A percentile compares a stretch with the other conserved stretches of the same genome.
Conservation (phyloP, 139 green algal species). For the Chlamydomonas incerta region DNA sequence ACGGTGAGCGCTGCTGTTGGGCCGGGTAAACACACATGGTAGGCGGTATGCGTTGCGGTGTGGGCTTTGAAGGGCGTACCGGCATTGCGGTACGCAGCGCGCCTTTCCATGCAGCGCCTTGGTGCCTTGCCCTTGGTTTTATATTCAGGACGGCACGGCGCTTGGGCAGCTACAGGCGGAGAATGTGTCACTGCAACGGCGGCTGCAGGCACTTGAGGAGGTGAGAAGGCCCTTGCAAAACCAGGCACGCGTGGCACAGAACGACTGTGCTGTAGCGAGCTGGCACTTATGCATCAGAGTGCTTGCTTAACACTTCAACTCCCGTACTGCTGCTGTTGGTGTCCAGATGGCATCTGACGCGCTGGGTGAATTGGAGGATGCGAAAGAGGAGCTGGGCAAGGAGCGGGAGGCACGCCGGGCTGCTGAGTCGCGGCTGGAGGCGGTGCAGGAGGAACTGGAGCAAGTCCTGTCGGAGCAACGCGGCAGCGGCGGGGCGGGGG, state of each 20-base stretch:
- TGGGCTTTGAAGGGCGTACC: too few relatives aligned
- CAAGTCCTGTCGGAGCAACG: slow-evolving; percentile 15
- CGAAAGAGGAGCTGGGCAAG: slow-evolving; percentile 23
- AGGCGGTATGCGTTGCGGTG: too few relatives aligned
- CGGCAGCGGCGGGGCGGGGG: background rate
- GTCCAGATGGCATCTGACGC: slow-evolving; percentile 26
- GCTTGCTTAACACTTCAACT: too few relatives aligned
- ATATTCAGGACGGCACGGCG: background rate
- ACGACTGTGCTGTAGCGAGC: too few relatives aligned
- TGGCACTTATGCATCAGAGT: too few relatives aligned
- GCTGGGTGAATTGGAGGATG: slow-evolving; percentile 47
- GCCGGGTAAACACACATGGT: too few relatives aligned
- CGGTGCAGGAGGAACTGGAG: slow-evolving; percentile 29
- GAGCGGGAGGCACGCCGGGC: slow-evolving; percentile 8
- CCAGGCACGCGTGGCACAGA: too few relatives aligned
- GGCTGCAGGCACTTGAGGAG: slow-evolving; percentile 18
- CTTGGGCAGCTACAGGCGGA: background rate
- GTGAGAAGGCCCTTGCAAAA: background rate
- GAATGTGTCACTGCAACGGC: background rate
- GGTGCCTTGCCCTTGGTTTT: too few relatives aligned
- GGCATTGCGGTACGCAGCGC: too few relatives aligned
- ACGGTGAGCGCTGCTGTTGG: too few relatives aligned
- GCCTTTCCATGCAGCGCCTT: too few relatives aligned
- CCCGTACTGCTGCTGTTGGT: too few relatives aligned
- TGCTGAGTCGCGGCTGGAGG: slow-evolving; percentile 13